Evolutionary conservation across 768 basidiomycete genomes (phyloP), one percentile per base, ranked within the genome.

Genomic region (Tricholoma terreum): DNA sequence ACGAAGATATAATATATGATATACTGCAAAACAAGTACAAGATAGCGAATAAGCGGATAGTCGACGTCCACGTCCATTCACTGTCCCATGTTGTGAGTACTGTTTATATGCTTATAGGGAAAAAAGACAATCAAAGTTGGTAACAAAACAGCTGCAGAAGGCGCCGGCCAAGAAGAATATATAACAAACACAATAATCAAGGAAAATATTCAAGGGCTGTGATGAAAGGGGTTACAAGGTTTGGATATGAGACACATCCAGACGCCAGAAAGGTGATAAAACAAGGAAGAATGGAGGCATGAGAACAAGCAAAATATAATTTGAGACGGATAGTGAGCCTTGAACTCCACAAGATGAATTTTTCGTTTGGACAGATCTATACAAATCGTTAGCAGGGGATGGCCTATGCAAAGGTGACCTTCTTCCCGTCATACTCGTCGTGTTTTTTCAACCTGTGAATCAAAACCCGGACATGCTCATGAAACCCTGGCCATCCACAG

Each of bases 1-100:
- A 55, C 50, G 48, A 35, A 50, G 52, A 51, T 56, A 59, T 61
- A 58, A 38, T 56, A 52, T 45, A 55, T 50, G 46, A 60, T 61
- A 65, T 63, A 64, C 60, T 65, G 65, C 62, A 65, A 63, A 70
- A 78, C 70, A 71, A 75, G 73, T 79, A 80, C 80, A 82, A 76
- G 71, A 70, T 69, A 78, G 74, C 76, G 77, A 79, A 75, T 72
- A 74, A 72, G 66, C 77, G 74, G 74, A 72, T 3, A 31, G 40
- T 42, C 12, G 45, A 50, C 68, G 73, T 78, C 79, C 77, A 73
- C 71, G 81, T 82, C 80, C 81, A 75, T 80, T 79, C 77, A 79
- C 75, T 74, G 77, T 81, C 77, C 80, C 73, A 69, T 71, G 72
- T 72, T 73, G 45, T 59, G 60, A 61, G 56, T 53, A 49, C 46